Evolutionary conservation across 208 protist genomes (phyloP), one percentile per base, ranked within the genome.

Genomic region (Strigomonas culicis): DNA sequence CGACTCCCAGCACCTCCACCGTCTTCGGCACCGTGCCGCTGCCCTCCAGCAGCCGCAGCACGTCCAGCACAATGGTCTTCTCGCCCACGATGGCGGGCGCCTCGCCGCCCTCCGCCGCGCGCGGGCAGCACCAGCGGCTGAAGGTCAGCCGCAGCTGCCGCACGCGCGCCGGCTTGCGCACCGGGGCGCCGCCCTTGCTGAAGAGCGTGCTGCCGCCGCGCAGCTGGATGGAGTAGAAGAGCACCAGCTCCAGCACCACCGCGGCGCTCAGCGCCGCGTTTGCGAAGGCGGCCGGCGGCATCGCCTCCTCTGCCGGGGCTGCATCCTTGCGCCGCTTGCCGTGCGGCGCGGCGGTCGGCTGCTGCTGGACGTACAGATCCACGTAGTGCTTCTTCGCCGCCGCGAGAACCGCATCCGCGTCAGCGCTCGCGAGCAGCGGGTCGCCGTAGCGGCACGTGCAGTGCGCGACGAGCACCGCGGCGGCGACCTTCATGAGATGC

Each of bases 401-500:
- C 1, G 44, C 28, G 44, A 90, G 63, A 11, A 82, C 70, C 39
- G 68, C 71, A 47, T 88, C 77, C 27, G 85, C 76, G 59, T 85
- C 75, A 0, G 43, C 46, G 24, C 51, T 27, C 21, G 77, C 68
- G 22, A 86, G 66, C 30, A 88, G 30, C 52, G 64, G 73, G 59
- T 50, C 74, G 4, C 60, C 61, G 41, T 76, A 66, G 22, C 11
- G 17, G 49, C n/a, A 21, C 49, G 10, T 8, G n/a, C 25, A 22
- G 49, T 73, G 25, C 1, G 63, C 61, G 1, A 86, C 72, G 31
- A 92, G 71, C 13, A 90, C 53, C 7, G 80, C 78, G 11, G 79
- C 80, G 36, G 88, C 63, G 19, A 88, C 81, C 59, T 88, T 86
- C 71, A 87, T 85, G 34, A 92, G 36, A 27, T 79, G 70, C 32